A percentile compares a stretch with the other conserved stretches of the same genome.
Conservation (phyloP, 306 rosid species). For the Castanea crenata region DNA sequence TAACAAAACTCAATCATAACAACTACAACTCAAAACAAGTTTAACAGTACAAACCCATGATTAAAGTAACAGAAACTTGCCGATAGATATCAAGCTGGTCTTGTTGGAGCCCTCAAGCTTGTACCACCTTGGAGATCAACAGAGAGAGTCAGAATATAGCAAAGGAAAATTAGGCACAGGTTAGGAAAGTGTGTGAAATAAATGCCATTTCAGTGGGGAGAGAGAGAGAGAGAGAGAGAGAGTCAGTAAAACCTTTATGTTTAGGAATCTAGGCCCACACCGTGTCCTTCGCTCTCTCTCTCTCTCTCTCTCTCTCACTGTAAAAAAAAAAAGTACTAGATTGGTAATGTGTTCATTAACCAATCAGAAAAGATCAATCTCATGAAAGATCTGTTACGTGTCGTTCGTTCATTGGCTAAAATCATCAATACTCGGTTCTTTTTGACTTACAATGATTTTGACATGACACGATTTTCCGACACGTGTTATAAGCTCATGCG, state of each 20-base stretch:
- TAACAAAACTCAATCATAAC: conserved; percentile 20
- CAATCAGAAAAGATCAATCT: not conserved
- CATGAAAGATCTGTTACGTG: not conserved
- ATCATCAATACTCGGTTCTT: not conserved
- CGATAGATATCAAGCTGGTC: not conserved
- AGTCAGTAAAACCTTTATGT: conserved; percentile 1
- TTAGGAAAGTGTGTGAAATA: conserved; percentile 44
- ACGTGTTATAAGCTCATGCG: not conserved
- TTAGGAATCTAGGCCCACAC: conserved; percentile 19
- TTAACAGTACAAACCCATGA: not conserved
- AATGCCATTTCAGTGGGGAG: conserved; percentile 37
- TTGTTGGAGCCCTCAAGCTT: not conserved
- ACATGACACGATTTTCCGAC: not conserved
- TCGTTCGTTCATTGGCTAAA: not conserved
- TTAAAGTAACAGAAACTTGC: conserved; percentile 7
- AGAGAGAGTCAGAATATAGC: conserved; percentile 17
- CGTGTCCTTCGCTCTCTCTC: not conserved
- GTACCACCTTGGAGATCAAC: not conserved
- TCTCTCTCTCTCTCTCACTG: not conserved
- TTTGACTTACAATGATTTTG: not conserved
- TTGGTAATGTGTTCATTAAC: not conserved
- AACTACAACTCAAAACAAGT: not conserved
- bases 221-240: conserved; percentile 12
- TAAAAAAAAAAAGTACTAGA: not conserved
- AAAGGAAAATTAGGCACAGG: conserved; percentile 49